Conservation (phyloP, 2,329 filamentous ascomycete genomes). For the Botryotinia globosa region DNA sequence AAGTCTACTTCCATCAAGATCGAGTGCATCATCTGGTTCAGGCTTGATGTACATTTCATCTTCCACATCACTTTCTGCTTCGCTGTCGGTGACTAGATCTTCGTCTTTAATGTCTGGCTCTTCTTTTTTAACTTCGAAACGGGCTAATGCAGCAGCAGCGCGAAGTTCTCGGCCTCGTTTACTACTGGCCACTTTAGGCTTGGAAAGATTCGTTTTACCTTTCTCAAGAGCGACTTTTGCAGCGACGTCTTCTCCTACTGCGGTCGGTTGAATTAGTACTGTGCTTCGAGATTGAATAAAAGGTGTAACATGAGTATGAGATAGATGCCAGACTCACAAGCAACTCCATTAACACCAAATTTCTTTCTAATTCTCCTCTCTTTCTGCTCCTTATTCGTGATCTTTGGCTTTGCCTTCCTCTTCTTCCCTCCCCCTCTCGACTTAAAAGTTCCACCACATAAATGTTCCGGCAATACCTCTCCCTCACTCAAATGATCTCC, state of each 20-base stretch:
- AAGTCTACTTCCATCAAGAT: slow-evolving; percentile 62
- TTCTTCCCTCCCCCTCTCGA: slow-evolving; percentile 52
- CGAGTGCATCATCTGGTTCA: slow-evolving; percentile 53
- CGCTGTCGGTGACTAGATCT: slow-evolving; percentile 45
- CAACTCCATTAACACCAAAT: slow-evolving; percentile 48
- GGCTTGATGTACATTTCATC: slow-evolving; percentile 46
- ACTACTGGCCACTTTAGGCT: slow-evolving; percentile 59
- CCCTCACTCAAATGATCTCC: slow-evolving; percentile 50
- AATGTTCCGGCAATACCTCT: slow-evolving; percentile 63
- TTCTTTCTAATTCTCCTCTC: slow-evolving; percentile 55
- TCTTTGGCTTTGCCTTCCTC: slow-evolving; percentile 47
- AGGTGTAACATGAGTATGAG: too few relatives aligned
- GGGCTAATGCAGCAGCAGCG: slow-evolving; percentile 58
- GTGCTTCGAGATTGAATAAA: background rate
- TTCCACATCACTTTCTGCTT: slow-evolving; percentile 46
- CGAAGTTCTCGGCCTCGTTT: slow-evolving; percentile 57
- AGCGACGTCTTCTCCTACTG: slow-evolving; percentile 56
- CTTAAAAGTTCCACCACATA: slow-evolving; percentile 79
- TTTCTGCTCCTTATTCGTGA: slow-evolving; percentile 44
- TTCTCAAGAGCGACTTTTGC: slow-evolving; percentile 41
- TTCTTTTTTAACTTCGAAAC: slow-evolving; percentile 49
- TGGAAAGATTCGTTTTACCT: slow-evolving; percentile 51
- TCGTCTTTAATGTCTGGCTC: slow-evolving; percentile 40
- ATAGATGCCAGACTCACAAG: slow-evolving; percentile 14
- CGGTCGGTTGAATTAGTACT: background rate